A percentile compares a stretch with the other conserved stretches of the same genome.
phyloP scores from a whole-genome alignment of 2,329 filamentous ascomycete species.

The Emmonsia crescens region DNA sequence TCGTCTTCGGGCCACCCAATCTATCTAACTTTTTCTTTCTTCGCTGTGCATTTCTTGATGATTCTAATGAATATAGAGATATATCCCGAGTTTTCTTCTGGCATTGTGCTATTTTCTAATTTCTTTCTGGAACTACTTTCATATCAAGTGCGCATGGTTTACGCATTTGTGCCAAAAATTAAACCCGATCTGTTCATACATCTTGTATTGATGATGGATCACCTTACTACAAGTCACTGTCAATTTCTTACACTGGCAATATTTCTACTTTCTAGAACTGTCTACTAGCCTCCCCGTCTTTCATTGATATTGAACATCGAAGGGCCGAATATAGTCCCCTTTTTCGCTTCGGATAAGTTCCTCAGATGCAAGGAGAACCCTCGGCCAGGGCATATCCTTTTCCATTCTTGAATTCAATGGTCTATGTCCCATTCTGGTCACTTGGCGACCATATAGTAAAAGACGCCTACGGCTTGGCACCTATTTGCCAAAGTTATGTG shows the following conservation, averaged over 20 bases:
- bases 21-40: background rate
- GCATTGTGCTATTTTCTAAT: background rate
- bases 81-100: slow-evolving; percentile 1
- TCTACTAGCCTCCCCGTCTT: background rate
- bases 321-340: background rate
- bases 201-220: background rate
- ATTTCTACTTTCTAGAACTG: background rate
- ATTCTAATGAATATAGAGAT: slow-evolving; percentile 3
- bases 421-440: background rate
- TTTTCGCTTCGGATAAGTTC: background rate
- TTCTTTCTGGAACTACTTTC: background rate
- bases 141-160: background rate
- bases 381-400: background rate
- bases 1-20: background rate
- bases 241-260: background rate
- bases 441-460: background rate
- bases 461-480: no score
- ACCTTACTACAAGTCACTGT: background rate
- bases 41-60: background rate
- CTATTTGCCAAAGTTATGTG: no score
- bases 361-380: background rate
- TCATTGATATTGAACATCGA: background rate
- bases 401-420: background rate
- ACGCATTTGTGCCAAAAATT: background rate
- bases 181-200: background rate